A percentile compares a stretch with the other conserved stretches of the same genome.
Conservation (phyloP, 805 yeast genomes). For the Yarrowia osloensis region DNA sequence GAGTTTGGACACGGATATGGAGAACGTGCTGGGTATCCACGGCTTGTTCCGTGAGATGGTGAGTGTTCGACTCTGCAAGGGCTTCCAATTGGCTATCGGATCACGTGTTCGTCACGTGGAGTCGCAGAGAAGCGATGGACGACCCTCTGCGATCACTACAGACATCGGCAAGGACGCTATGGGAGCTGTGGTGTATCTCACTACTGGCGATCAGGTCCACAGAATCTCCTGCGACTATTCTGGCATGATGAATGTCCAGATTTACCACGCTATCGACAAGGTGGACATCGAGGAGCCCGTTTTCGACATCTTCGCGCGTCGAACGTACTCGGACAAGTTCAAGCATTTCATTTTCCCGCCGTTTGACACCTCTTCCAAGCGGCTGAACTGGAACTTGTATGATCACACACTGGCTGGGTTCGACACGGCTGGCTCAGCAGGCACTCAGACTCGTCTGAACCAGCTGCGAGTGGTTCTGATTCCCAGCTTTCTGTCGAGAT, state of each 20-base stretch:
- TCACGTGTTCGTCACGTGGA: conserved; percentile 67
- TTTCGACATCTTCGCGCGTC: conserved; percentile 11
- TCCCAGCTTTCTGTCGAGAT: conserved; percentile 50
- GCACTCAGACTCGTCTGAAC: conserved; percentile 41
- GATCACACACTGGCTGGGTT: conserved; percentile 93
- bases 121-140: conserved; percentile 56
- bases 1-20: conserved; percentile 60
- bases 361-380: conserved; percentile 43
- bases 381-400: conserved; percentile 83
- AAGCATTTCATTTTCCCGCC: conserved; percentile 24
- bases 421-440: conserved; percentile 54
- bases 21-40: conserved; percentile 53
- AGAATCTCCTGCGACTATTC: conserved; percentile 72
- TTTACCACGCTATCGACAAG: conserved; percentile 47
- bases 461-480: conserved; percentile 81
- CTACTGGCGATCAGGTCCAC: conserved; percentile 82
- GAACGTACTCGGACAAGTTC: conserved; percentile 19
- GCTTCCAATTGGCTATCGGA: conserved; percentile 88
- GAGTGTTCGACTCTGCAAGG: conserved; percentile 74
- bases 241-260: conserved; percentile 75
- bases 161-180: conserved; percentile 51
- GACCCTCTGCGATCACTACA: conserved; percentile 56
- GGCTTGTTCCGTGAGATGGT: conserved; percentile 85
- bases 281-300: conserved; percentile 26
- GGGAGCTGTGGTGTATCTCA: conserved; percentile 71